A percentile compares a stretch with the other conserved stretches of the same genome.
These are phyloP conservation scores for Alternaria triticina DNA, from an alignment of 2,329 filamentous ascomycete genomes.

Conservation along the genomic window DNA sequence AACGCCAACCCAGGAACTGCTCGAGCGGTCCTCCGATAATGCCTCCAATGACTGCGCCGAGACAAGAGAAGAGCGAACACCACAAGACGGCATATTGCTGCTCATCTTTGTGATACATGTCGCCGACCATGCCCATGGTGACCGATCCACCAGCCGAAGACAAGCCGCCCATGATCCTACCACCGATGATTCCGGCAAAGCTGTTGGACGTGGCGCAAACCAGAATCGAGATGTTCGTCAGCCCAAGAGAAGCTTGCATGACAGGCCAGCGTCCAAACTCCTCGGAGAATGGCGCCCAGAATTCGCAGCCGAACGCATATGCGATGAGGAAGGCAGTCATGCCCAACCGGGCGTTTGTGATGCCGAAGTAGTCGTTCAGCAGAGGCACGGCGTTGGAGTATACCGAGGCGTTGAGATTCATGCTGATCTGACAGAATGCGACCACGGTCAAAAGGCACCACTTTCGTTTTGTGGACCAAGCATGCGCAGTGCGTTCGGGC, in stretches of 20 bases:
- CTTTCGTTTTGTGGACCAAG: constrained; percentile 57
- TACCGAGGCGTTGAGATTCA: constrained; percentile 62
- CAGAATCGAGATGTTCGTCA: constrained; percentile 53
- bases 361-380: constrained; percentile 53
- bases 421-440: constrained; percentile 60
- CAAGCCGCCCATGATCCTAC: constrained; percentile 49
- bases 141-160: constrained; percentile 68
- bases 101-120: constrained; percentile 63
- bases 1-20: constrained; percentile 71
- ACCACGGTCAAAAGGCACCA: constrained; percentile 61
- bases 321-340: constrained; percentile 78
- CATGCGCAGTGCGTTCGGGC: constrained; percentile 49
- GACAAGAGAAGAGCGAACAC: constrained; percentile 66
- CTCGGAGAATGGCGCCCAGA: constrained; percentile 82
- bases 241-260: constrained; percentile 77
- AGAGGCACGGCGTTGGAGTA: constrained; percentile 60
- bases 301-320: constrained; percentile 83
- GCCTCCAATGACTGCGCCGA: constrained; percentile 72
- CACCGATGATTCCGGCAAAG: constrained; percentile 71
- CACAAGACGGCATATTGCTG: constrained; percentile 71
- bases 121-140: constrained; percentile 68
- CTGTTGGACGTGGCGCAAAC: constrained; percentile 63
- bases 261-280: constrained; percentile 78
- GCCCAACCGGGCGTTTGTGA: constrained; percentile 58
- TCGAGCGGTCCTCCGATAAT: constrained; percentile 63